Conservation (phyloP, 176 grass and related monocot species). For the Ensete glaucum region DNA sequence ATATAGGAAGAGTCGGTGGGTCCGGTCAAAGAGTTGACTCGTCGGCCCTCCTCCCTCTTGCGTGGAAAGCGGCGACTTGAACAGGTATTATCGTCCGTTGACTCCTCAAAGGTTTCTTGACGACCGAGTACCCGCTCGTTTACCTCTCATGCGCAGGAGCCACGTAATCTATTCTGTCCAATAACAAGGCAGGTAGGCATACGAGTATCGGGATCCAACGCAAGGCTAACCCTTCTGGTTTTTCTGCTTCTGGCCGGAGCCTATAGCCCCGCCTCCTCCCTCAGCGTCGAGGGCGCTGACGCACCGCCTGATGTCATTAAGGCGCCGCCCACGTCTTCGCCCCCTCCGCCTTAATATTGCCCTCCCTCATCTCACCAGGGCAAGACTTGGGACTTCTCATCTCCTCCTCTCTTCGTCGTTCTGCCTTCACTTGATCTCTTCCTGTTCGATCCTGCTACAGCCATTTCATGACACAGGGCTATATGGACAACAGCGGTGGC, state of each 20-base stretch:
- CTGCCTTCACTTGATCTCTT: not conserved
- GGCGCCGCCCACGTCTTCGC: not conserved
- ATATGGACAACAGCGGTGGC: not conserved
- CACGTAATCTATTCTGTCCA: not conserved
- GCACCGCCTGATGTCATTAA: slow-evolving; percentile 71
- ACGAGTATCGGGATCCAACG: not conserved
- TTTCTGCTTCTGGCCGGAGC: not conserved
- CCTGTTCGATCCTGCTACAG: not conserved
- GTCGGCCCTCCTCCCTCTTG: slow-evolving; percentile 9
- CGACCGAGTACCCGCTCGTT: not conserved
- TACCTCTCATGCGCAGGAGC: not conserved
- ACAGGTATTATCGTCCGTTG: not conserved
- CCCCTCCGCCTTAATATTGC: slow-evolving; percentile 28
- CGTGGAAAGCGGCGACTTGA: slow-evolving; percentile 38
- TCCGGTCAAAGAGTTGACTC: slow-evolving; percentile 42
- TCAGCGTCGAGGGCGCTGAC: slow-evolving; percentile 26
- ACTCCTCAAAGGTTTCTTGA: not conserved
- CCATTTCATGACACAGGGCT: not conserved
- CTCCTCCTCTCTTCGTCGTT: not conserved
- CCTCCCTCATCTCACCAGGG: slow-evolving; percentile 19
- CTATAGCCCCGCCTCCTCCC: no score
- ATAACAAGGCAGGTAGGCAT: not conserved
- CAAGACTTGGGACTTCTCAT: slow-evolving; percentile 47
- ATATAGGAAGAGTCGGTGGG: not conserved
- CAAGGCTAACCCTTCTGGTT: not conserved